Evolutionary conservation across 257 asterid species (phyloP).

Genomic region (Primulina huaijiensis): DNA sequence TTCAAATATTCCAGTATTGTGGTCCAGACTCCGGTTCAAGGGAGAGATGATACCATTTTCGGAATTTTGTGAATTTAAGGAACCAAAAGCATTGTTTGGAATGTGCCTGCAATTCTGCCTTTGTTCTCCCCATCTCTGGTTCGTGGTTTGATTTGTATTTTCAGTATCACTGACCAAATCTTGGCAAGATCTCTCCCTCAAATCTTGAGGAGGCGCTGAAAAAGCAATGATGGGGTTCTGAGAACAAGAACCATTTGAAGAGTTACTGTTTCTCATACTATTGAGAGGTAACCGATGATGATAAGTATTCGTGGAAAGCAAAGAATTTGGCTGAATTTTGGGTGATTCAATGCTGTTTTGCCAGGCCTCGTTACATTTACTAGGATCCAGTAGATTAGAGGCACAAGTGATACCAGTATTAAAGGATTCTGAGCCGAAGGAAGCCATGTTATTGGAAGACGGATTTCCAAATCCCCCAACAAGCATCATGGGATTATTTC

Average conservation of each 20-base stretch:
- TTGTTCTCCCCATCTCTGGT: slow-evolving; percentile 45
- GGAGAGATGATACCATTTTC: slow-evolving; percentile 33
- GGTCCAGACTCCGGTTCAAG: slow-evolving; percentile 38
- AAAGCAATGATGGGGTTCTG: slow-evolving; percentile 45
- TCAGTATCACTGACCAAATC: slow-evolving; percentile 38
- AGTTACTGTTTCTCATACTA: slow-evolving; percentile 36
- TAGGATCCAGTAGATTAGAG: slow-evolving; percentile 49
- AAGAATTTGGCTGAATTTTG: slow-evolving; percentile 40
- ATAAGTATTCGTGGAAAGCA: slow-evolving; percentile 44
- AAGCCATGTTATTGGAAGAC: slow-evolving; percentile 36
- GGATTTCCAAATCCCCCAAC: slow-evolving; percentile 50
- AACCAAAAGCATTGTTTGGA: slow-evolving; percentile 32
- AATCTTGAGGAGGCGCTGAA: slow-evolving; percentile 45
- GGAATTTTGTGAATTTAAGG: slow-evolving; percentile 40
- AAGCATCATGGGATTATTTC: slow-evolving; percentile 35
- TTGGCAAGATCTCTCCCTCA: slow-evolving; percentile 45
- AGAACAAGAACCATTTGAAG: slow-evolving; percentile 35
- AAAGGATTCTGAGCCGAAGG: slow-evolving; percentile 49
- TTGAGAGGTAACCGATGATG: slow-evolving; percentile 41
- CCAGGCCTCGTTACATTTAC: slow-evolving; percentile 45
- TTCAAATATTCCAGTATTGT: slow-evolving; percentile 29
- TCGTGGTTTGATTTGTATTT: slow-evolving; percentile 37
- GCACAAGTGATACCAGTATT: slow-evolving; percentile 36
- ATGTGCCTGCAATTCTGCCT: slow-evolving; percentile 36
- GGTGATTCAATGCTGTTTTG: slow-evolving; percentile 42